Conservation (phyloP, 495 filamentous ascomycete species). For the Aspergillus homomorphus region DNA sequence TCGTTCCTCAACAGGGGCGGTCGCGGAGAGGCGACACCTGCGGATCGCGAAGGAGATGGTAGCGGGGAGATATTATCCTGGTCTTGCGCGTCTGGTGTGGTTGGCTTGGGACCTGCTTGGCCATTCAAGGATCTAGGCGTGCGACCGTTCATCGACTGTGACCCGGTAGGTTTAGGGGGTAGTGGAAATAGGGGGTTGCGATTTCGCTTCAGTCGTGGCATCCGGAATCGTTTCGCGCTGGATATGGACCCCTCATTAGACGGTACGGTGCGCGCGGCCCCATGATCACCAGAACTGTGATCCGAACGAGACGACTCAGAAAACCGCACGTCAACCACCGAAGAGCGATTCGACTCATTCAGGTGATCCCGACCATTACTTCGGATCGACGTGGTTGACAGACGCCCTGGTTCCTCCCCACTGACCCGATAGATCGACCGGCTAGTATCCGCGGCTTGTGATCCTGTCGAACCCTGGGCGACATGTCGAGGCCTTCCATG, state of each 20-base stretch:
- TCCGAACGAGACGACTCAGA: constrained; percentile 94
- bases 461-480: constrained; percentile 32
- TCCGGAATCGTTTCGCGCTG: constrained; percentile 70
- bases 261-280: constrained; percentile 41
- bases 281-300: constrained; percentile 74
- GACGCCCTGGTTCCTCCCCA: constrained; percentile 66
- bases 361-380: constrained; percentile 57
- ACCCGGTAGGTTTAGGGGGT: constrained; percentile 56
- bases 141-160: constrained; percentile 21
- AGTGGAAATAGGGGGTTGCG: constrained; percentile 86
- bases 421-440: constrained; percentile 51
- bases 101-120: constrained; percentile 24
- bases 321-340: constrained; percentile 65
- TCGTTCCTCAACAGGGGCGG: constrained; percentile 55
- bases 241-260: constrained; percentile 40
- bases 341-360: constrained; percentile 65
- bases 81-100: constrained; percentile 32
- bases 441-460: constrained; percentile 37
- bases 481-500: constrained; percentile 21
- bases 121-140: constrained; percentile 26
- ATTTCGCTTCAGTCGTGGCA: constrained; percentile 78
- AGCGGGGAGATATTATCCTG: constrained; percentile 47
- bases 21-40: constrained; percentile 40
- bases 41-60: constrained; percentile 54
- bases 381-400: constrained; percentile 48